Base-by-base conservation (phyloP, 176 grass and related monocot species). In the Stipa capillata region DNA sequence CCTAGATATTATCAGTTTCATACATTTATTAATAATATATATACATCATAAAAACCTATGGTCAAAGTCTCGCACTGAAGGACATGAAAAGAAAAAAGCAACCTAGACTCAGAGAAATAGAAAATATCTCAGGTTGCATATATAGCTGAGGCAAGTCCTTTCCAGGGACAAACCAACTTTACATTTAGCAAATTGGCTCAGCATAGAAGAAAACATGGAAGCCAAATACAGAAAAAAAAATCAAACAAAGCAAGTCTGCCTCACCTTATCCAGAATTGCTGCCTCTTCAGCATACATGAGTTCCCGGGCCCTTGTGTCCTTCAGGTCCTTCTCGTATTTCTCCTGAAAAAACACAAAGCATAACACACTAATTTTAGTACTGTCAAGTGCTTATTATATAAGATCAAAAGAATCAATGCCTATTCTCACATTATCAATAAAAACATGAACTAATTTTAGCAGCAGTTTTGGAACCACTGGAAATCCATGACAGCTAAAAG, bases 311-410 rank as follows among this genome's bases (percentile, higher is more conserved):
- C 92, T 95, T n/a, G 96, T 91, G 74, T 95, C 90, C 79, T 95
- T 99, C 85, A 99, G 66, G 61, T 91, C 88, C 81, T 88, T 93
- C 87, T 95, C 96, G 75, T 93, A 99, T 79, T 91, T 91, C 74
- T 94, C 96, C 96, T 99, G 64, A 76, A 17, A 70, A 82, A 72
- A 41, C 43, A 72, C 25, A 89, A 55, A 84, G 55, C 72, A 79
- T n/a, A 84, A 71, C 25, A 70, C n/a, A 36, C 65, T 45, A 65
- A 35, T 78, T 33, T 8, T 4, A 65, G 1, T 70, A 69, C 18
- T n/a, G 8, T 35, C 51, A 10, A 61, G 45, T 29, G 11, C 29
- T 8, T 40, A 35, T 36, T 61, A 60, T 73, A 73, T 39, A 62
- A 28, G 32, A 49, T 39, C 54, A n/a, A 82, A 73, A 49, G 14